Evolutionary conservation across 176 grass and related monocot species (phyloP), one percentile per base, ranked within the genome.

Genomic region (Juncus inflexus): DNA sequence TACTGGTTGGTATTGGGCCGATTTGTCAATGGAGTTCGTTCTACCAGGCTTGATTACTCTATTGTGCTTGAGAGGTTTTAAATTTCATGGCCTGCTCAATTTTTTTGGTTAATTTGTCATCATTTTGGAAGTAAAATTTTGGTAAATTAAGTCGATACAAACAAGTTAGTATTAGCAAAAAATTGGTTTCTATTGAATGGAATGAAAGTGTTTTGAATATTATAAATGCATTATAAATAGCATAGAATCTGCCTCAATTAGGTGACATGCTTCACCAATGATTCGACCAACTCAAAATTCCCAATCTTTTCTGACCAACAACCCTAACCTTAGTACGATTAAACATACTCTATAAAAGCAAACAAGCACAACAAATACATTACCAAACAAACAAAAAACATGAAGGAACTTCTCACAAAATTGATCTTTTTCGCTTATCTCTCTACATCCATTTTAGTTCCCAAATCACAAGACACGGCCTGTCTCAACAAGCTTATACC

Each of bases 401-500:
- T 78, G 66, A n/a, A 47, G 65, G 63, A 41, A 47, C 14, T 37
- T 39, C 35, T 63, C 37, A 4, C 4, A 62, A 42, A 28, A 49
- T 70, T 51, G n/a, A 53, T 50, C 3, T 15, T 63, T 51, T 69
- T 63, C 37, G 61, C 35, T 53, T 58, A 52, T 58, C 62, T 77
- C 10, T 67, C 56, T 55, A 3, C 9, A 9, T 19, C 47, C 37
- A 40, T 63, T 28, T 79, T 50, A n/a, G 68, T 58, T 50, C 50
- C 77, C 40, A 35, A 9, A 59, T 39, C 58, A 3, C 61, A 60
- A 68, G 77, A 73, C 2, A 65, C 69, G 1, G 68, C 69, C 58
- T 80, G 69, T 66, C 40, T 66, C 9, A 66, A 73, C 61, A 14
- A 80, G 58, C 49, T 80, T 37, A 40, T 80, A 37, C 66, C 66